Percentiles rank a stretch among this genome's conserved stretches.
Conservation (phyloP, 768 basidiomycete genomes). For the Artomyces pyxidatus region DNA sequence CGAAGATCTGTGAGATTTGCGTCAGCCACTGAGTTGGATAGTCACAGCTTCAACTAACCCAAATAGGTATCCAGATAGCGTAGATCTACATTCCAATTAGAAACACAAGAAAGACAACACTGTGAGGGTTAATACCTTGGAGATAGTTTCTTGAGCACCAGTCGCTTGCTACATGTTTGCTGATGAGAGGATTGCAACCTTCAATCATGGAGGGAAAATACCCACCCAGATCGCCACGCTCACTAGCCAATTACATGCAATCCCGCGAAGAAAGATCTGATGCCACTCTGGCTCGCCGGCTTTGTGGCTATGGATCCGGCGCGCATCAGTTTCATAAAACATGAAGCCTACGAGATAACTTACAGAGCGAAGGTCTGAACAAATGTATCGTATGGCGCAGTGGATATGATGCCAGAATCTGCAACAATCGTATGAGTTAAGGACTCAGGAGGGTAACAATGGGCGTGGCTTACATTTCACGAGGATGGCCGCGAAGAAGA, state of each 20-base stretch:
- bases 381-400: slow-evolving; percentile 47
- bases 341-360: slow-evolving; percentile 16
- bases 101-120: too few species aligned
- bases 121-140: slow-evolving; percentile 37
- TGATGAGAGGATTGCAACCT: not conserved
- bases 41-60: slow-evolving; percentile 35
- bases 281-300: slow-evolving; percentile 60
- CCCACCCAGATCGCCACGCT: slow-evolving; percentile 67
- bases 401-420: slow-evolving; percentile 56
- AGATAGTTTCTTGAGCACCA: slow-evolving; percentile 57
- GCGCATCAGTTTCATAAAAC: not conserved
- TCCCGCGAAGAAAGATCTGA: slow-evolving; percentile 65
- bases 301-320: slow-evolving; percentile 44
- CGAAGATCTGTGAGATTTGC: slow-evolving; percentile 43
- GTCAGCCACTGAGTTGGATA: not conserved
- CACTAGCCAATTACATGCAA: slow-evolving; percentile 74
- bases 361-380: slow-evolving; percentile 51
- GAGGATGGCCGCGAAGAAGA: slow-evolving; percentile 62
- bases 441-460: not conserved
- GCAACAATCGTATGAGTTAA: not conserved
- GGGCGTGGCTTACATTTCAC: slow-evolving; percentile 44
- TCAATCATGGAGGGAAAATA: not conserved
- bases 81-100: slow-evolving; percentile 45
- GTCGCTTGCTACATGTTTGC: slow-evolving; percentile 48
- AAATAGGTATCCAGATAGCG: slow-evolving; percentile 68